phyloP scores from a whole-genome alignment of 768 basidiomycete genomes.

The Butyriboletus loyo region DNA sequence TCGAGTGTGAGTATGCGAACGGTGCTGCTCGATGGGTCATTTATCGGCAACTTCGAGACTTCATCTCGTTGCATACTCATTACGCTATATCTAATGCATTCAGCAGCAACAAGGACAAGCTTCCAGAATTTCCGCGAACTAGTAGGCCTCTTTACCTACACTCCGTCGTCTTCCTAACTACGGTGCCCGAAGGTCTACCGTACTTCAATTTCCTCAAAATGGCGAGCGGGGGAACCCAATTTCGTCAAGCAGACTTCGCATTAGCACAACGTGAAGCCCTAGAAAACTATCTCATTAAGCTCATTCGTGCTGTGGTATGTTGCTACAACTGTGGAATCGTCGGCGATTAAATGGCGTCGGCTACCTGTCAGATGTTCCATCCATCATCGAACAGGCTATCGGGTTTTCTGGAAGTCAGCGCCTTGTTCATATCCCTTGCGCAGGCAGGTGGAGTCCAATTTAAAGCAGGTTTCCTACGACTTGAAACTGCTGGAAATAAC shows the following conservation, averaged over 20 bases:
- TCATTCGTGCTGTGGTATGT: conserved; percentile 87
- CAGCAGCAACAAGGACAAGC: conserved; percentile 63
- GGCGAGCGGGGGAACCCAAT: conserved; percentile 50
- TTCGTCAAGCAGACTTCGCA: conserved; percentile 73
- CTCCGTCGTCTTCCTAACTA: background rate
- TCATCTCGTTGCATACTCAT: conserved; percentile 85
- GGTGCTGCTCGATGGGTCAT: conserved; percentile 91
- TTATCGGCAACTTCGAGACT: conserved; percentile 92
- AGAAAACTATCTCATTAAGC: conserved; percentile 82
- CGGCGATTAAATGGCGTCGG: conserved; percentile 1
- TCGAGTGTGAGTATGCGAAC: conserved; percentile 96
- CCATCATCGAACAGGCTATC: conserved; percentile 86
- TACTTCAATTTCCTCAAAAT: conserved; percentile 84
- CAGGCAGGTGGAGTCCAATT: conserved; percentile 81
- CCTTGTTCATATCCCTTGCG: conserved; percentile 79
- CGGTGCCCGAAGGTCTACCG: conserved; percentile 58
- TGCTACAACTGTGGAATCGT: background rate
- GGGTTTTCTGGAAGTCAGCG: conserved; percentile 89
- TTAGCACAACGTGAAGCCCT: conserved; percentile 76
- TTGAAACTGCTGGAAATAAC: conserved; percentile 51
- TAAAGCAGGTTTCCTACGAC: conserved; percentile 81
- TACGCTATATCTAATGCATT: conserved; percentile 84
- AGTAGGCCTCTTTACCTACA: conserved; percentile 39
- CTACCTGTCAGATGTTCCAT: conserved; percentile 79
- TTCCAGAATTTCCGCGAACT: conserved; percentile 91